Evolutionary conservation across 495 filamentous ascomycete species (phyloP), one percentile per base, ranked within the genome.

Genomic region (Rhizodiscina lignyota): DNA sequence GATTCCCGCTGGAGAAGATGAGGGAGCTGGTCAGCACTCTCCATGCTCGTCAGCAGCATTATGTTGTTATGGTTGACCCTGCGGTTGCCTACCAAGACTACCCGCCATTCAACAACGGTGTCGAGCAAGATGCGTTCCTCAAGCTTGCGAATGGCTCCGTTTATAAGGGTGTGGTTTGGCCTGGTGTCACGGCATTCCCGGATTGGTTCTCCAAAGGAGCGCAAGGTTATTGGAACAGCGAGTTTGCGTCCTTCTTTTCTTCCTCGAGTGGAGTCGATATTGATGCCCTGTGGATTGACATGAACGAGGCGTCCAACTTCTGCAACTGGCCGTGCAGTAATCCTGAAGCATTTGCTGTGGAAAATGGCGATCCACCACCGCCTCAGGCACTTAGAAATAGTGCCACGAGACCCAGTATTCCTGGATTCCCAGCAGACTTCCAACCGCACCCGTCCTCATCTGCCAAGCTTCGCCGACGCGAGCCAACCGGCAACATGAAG

Each of bases 11-110:
- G 3, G 44, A 66, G 2, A 69, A 63, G 41, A 67, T 86, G 60
- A 72, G 71, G n/a, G 64, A 74, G 37, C 47, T 89, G 11, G 70
- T 87, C 27, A 56, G 63, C 30, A 68, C 82, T 44, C 66, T 93
- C 0, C 84, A 93, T 50, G 51, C 54, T 18, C 66, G 79, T 45
- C 43, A 84, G 33, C 84, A 89, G 49, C 67, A 84, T 34, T 86
- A 87, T 42, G 68, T 87, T 30, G 60, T 89, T 27, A 91, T 91
- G 82, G 81, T 93, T 6, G 83, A 92, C 45, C 83, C 83, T 2
- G 80, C 82, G 8, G 72, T 86, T 38, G 72, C 72, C 8, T 76
- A 74, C 40, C 59, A 70, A 35, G 60, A 79, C 45, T 83, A 87
- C 45, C 58, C 63, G 0, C 57, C 72, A 2, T 82, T 75, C 51